These are phyloP conservation scores for Globisporangium apiculatum DNA, from an alignment of 352 stramenopile species.

Conservation along the genomic window DNA sequence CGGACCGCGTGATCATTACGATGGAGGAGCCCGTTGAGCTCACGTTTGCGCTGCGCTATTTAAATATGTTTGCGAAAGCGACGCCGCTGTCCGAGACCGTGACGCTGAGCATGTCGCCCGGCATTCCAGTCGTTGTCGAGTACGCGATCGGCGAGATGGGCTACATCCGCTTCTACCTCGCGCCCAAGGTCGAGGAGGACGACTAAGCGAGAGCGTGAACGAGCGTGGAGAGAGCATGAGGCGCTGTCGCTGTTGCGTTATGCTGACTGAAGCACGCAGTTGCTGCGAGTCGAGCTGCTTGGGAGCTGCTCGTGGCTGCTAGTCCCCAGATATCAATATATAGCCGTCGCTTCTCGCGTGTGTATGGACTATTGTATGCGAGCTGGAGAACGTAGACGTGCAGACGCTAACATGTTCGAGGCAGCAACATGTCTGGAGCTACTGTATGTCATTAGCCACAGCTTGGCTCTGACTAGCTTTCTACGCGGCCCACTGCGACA, in stretches of 20 bases:
- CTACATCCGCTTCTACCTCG: slow-evolving; percentile 98
- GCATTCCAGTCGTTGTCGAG: slow-evolving; percentile 98
- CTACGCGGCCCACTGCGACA: slow-evolving; percentile 45
- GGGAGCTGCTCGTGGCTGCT: no score
- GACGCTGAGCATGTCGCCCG: slow-evolving; percentile 96
- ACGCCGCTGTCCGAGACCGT: slow-evolving; percentile 93
- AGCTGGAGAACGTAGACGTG: no score
- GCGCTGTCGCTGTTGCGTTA: no score
- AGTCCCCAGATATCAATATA: neutral
- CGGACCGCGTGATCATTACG: slow-evolving; percentile 93
- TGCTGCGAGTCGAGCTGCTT: no score
- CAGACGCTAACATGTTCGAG: no score
- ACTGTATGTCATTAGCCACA: no score
- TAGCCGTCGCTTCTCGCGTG: neutral
- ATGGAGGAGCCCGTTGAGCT: slow-evolving; percentile 99
- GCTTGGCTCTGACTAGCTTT: slow-evolving; percentile 9
- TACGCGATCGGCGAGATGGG: slow-evolving; percentile 97
- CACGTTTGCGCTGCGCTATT: slow-evolving; percentile 98
- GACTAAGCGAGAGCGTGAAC: slow-evolving; percentile 35
- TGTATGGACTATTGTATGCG: neutral
- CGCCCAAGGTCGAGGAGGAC: slow-evolving; percentile 99
- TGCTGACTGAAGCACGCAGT: no score
- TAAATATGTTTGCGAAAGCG: slow-evolving; percentile 99
- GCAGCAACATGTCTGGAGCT: no score
- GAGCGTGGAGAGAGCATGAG: no score